These are phyloP conservation scores for Boletus pseudopeckii DNA, from an alignment of 768 basidiomycete species.

Conservation along the genomic window DNA sequence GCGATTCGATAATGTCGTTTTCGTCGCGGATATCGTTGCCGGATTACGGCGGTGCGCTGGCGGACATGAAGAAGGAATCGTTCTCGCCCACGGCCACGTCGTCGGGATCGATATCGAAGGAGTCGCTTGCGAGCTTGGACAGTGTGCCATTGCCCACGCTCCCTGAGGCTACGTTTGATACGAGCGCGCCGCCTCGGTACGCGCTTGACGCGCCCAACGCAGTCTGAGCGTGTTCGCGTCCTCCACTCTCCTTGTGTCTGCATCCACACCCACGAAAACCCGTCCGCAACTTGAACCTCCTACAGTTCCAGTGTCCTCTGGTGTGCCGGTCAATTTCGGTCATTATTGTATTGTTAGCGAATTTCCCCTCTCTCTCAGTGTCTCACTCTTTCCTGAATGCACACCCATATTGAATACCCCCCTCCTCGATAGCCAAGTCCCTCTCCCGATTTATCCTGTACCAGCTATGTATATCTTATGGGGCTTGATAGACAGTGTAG, in stretches of 20 bases:
- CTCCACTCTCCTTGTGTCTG: too few relatives aligned
- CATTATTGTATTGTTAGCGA: conserved; percentile 30
- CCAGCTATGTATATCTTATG: conserved; percentile 17
- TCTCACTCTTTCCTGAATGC: background rate
- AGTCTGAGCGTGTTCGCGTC: conserved; percentile 1
- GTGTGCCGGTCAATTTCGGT: background rate
- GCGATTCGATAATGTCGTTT: conserved; percentile 47
- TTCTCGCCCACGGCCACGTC: conserved; percentile 21
- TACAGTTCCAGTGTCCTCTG: background rate
- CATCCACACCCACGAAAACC: too few relatives aligned
- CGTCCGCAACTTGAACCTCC: background rate
- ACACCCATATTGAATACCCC: too few relatives aligned
- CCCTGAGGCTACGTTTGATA: conserved; percentile 17
- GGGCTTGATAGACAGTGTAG: conserved; percentile 28
- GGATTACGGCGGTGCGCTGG: conserved; percentile 38
- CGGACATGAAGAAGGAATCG: conserved; percentile 20
- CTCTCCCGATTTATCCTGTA: conserved; percentile 12
- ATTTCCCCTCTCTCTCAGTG: background rate
- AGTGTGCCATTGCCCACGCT: conserved; percentile 12
- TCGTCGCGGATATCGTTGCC: conserved; percentile 41
- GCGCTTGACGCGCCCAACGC: conserved; percentile 14
- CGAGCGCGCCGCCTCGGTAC: conserved; percentile 22
- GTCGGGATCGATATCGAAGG: conserved; percentile 25
- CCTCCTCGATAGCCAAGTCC: background rate
- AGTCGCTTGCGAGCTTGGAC: conserved; percentile 22